Conservation (phyloP, 495 filamentous ascomycete species). For the Daldinia grandis region DNA sequence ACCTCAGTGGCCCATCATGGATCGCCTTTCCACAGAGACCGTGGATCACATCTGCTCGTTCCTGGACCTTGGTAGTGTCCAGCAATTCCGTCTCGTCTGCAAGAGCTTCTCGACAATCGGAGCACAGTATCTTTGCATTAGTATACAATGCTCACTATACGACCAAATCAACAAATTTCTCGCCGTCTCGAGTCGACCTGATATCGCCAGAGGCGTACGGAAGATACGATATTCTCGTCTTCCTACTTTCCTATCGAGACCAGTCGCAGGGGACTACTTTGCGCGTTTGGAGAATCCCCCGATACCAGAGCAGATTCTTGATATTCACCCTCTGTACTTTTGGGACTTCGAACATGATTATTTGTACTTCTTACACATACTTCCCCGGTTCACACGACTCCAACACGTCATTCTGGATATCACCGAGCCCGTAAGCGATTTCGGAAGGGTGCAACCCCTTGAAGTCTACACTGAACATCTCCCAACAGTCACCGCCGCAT, state of each 20-base stretch:
- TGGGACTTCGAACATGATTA: neutral
- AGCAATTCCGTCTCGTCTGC: constrained; percentile 28
- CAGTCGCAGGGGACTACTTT: neutral
- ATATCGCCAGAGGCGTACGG: constrained; percentile 20
- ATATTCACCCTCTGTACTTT: neutral
- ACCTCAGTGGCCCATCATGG: constrained; percentile 12
- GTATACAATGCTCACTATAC: no score
- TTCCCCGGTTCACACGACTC: constrained; percentile 1
- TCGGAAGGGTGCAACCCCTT: neutral
- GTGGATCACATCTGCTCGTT: constrained; percentile 18
- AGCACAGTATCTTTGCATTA: constrained; percentile 19
- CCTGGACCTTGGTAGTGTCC: constrained; percentile 7
- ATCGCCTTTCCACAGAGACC: constrained; percentile 21
- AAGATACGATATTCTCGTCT: constrained; percentile 19
- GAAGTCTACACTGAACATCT: neutral
- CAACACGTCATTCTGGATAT: neutral
- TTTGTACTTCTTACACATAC: neutral
- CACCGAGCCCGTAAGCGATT: neutral
- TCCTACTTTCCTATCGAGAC: neutral
- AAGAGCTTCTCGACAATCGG: constrained; percentile 25
- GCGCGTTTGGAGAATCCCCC: no score
- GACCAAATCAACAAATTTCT: no score
- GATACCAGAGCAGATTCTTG: no score
- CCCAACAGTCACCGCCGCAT: neutral
- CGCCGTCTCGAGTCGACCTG: constrained; percentile 14